Conservation (phyloP, 139 green algal species). For the Chlorella vulgaris region DNA sequence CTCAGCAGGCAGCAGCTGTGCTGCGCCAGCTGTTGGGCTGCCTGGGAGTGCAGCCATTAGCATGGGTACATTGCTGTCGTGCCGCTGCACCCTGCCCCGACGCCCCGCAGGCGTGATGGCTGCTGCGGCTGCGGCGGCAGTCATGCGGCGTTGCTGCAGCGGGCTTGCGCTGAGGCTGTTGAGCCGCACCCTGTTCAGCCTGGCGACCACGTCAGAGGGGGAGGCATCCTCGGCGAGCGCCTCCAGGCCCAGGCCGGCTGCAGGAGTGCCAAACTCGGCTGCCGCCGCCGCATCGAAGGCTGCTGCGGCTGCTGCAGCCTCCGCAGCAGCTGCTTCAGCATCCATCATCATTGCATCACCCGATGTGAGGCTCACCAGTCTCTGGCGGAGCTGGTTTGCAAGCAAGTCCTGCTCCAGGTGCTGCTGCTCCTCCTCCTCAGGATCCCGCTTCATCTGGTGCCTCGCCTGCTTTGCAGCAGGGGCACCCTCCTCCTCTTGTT, state of each 20-base stretch:
- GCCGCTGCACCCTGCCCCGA: not conserved
- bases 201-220: not conserved
- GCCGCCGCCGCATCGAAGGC: not conserved
- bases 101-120: not conserved
- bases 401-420: too few relatives aligned
- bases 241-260: not conserved
- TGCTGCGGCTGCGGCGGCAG: not conserved
- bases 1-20: not conserved
- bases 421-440: not conserved
- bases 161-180: slow-evolving; percentile 1
- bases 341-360: not conserved
- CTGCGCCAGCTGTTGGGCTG: not conserved
- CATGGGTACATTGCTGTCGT: slow-evolving; percentile 7
- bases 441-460: not conserved
- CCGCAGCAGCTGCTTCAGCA: slow-evolving; percentile 6
- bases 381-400: not conserved
- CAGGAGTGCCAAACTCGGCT: not conserved
- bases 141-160: not conserved
- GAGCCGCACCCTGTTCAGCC: not conserved
- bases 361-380: not conserved
- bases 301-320: not conserved
- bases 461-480: not conserved
- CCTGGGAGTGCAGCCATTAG: not conserved
- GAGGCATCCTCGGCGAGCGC: not conserved
- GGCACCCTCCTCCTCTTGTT: too few relatives aligned